Evolutionary conservation across 768 basidiomycete genomes (phyloP), one percentile per base, ranked within the genome.

Genomic region (Boletus subparvulus): DNA sequence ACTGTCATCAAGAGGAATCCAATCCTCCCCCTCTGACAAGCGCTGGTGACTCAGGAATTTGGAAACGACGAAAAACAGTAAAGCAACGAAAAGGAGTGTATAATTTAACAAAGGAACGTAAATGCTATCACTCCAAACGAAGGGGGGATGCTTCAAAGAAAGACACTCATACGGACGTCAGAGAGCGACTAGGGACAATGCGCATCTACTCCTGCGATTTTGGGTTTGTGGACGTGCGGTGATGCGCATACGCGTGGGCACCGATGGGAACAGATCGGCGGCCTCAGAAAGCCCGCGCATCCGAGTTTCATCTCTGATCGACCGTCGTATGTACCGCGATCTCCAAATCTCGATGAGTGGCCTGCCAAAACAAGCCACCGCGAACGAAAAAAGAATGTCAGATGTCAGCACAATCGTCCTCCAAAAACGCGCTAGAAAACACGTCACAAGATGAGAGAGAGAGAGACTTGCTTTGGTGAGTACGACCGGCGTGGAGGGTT

Each of bases 311-410:
- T 4, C 14, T 28, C 40, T 11, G 48, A 14, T 60, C 47, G 7
- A 60, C 35, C 16, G 52, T 43, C 17, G 46, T 61, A 21, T 54
- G 62, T 9, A 55, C 55, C 3, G 52, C 50, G 3, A 64, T 47
- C 24, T 64, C 62, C 30, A 64, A 21, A 32, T 64, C 55, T 28
- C 13, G 43, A 3, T 43, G 57, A 6, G 33, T 11, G 2, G 9
- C 6, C 62, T 64, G 35, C n/a, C 7, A 4, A 47, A 28, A 6
- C n/a, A 36, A 35, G 6, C 11, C 3, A 49, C 10, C 43, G 6
- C 57, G 14, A 45, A 50, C 16, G 17, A 36, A 46, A 32, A 26
- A 6, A 26, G 14, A 21, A 40, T 21, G 21, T 42, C 8, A 40
- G 6, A 39, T 0, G 39, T 52, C 17, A 53, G 51, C 32, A 14